These are phyloP conservation scores for Didymella segeticola DNA, from an alignment of 2,329 filamentous ascomycete genomes.

Conservation along the genomic window DNA sequence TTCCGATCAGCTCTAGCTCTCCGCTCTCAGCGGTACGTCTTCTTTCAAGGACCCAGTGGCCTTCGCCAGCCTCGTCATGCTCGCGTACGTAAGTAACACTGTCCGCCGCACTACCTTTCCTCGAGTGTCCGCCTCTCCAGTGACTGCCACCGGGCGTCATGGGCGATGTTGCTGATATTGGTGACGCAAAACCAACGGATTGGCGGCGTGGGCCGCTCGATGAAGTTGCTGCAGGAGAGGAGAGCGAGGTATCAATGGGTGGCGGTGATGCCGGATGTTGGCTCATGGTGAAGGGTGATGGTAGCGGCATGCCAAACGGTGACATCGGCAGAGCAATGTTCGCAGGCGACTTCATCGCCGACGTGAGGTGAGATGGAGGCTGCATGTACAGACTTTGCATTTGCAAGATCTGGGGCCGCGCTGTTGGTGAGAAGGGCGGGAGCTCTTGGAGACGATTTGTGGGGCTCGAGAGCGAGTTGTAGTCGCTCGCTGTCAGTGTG, in stretches of 20 bases:
- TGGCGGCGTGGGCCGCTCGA: conserved; percentile 33
- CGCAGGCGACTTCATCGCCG: conserved; percentile 27
- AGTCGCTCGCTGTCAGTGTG: conserved; percentile 41
- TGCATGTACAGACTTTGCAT: conserved; percentile 29
- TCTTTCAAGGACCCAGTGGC: conserved; percentile 73
- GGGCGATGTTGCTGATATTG: conserved; percentile 42
- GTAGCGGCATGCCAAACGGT: conserved; percentile 32
- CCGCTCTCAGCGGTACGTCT: conserved; percentile 70
- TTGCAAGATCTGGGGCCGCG: conserved; percentile 29
- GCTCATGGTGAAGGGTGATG: conserved; percentile 32
- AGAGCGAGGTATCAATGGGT: conserved; percentile 34
- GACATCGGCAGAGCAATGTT: conserved; percentile 31
- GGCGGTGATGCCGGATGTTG: conserved; percentile 28
- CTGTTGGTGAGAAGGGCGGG: conserved; percentile 16
- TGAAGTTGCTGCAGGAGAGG: conserved; percentile 31
- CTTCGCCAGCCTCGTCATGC: conserved; percentile 64
- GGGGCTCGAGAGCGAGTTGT: conserved; percentile 38
- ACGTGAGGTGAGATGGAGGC: conserved; percentile 12
- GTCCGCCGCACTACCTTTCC: conserved; percentile 62
- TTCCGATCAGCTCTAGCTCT: conserved; percentile 68
- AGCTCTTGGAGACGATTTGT: conserved; percentile 16
- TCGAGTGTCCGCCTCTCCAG: conserved; percentile 42
- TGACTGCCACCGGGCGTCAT: conserved; percentile 38
- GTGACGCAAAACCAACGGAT: conserved; percentile 42
- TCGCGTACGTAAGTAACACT: conserved; percentile 73